Percentiles rank a stretch among this genome's conserved stretches.
Conservation (phyloP, 2,329 filamentous ascomycete species). For the Epichloe glyceriae region DNA sequence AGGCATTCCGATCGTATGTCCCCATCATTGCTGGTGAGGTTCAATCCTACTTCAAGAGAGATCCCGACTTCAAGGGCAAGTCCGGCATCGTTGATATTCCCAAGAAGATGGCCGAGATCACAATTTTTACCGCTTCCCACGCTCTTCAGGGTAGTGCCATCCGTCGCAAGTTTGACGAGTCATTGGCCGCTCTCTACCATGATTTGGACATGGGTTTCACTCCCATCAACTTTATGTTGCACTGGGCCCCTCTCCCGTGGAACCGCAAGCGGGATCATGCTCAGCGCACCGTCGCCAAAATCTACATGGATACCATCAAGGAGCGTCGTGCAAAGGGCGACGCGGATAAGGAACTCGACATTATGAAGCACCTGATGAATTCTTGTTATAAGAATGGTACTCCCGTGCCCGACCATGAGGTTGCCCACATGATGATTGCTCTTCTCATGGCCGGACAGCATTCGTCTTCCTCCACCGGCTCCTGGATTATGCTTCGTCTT, state of each 20-base stretch:
- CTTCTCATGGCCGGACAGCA: conserved; percentile 87
- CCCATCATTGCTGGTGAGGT: conserved; percentile 66
- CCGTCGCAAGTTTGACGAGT: conserved; percentile 65
- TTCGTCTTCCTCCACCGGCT: conserved; percentile 70
- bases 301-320: conserved; percentile 73
- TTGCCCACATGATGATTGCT: conserved; percentile 90
- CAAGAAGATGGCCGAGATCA: conserved; percentile 70
- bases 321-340: conserved; percentile 45
- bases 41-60: conserved; percentile 56
- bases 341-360: conserved; percentile 49
- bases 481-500: conserved; percentile 75
- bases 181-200: conserved; percentile 72
- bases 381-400: conserved; percentile 74
- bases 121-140: conserved; percentile 80
- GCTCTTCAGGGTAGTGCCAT: conserved; percentile 76
- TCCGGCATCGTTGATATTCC: conserved; percentile 60
- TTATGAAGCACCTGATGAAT: conserved; percentile 84
- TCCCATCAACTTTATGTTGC: conserved; percentile 79
- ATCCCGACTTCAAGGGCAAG: conserved; percentile 51
- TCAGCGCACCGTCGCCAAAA: conserved; percentile 65
- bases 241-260: conserved; percentile 80
- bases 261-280: conserved; percentile 72
- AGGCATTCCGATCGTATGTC: conserved; percentile 64
- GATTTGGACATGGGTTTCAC: conserved; percentile 84
- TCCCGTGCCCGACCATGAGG: conserved; percentile 66